Base-by-base conservation (phyloP, 495 filamentous ascomycete species). In the Podospora sp. region DNA sequence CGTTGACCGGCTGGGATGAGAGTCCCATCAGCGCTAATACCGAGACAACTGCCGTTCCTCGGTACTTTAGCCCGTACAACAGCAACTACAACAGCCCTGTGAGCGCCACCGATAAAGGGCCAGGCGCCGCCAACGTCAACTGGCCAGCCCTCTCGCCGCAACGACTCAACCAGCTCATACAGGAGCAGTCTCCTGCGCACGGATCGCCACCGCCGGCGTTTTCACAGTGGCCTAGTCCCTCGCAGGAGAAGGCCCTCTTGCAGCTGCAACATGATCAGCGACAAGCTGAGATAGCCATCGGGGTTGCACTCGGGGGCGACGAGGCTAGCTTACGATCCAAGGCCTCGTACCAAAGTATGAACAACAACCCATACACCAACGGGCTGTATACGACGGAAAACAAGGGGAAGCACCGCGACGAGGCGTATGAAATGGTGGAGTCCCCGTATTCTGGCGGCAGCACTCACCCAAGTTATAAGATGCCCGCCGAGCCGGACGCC, bases 1-100 rank as follows among this genome's bases (percentile, higher is more conserved):
- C 81, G 5, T 71, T 84, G 24, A 77, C 78, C n/a, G 76, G 76
- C 6, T 84, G 81, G 81, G 76, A 76, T 40, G 80, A 83, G 71
- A 81, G 79, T 35, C 82, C 82, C 2, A 65, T 81, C 58, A 82
- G 77, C 65, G 77, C 78, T 1, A 62, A 61, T n/a, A 79, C 78
- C 2, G 75, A 78, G n/a, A 64, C 25, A 20, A 55, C 62, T 22
- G 35, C 77, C 8, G 77, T 79, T 64, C 80, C 79, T 21, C 80
- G 79, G 6, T 84, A 84, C 69, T 82, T 83, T 68, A 81, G 79
- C 20, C 82, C 82, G 0, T 84, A 84, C 62, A 68, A 73, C 6
- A 81, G 80, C 62, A 74, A 78, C 57, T 83, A 77, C 69, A 81
- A 80, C 73, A 83, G 81, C 68, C 82, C 82, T 29, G 72, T 83